Base-by-base conservation (phyloP, 192 early-diverging fungal species). In the Gryganskiella cystojenkinii region DNA sequence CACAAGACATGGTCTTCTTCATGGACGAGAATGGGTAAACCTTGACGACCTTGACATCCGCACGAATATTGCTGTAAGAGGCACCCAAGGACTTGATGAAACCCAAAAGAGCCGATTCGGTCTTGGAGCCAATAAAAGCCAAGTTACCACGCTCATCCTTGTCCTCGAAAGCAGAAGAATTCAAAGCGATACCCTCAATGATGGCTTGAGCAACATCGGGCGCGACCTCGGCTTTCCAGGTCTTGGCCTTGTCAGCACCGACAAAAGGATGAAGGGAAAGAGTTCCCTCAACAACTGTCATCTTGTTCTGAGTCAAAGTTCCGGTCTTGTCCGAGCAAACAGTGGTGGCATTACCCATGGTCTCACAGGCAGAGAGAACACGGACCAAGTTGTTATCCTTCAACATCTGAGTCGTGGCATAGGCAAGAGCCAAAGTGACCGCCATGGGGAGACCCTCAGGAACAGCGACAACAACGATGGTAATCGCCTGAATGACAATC, bases 321-420 rank as follows among this genome's bases (percentile, higher is more conserved):
- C 94, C 94, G 10, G 94, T 95, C 80, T 95, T 95, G 79, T 95
- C 93, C 1, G 92, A 93, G 82, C 92, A 95, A 8, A 95, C 88
- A 31, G 91, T 85, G 0, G 92, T 94, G 14, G 90, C 92, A 45
- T 90, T 90, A 49, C 94, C 94, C 90, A 95, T 92, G 17, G 91
- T 93, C 82, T 94, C 95, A 68, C 89, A 93, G 13, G 90, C 90
- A 19, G 94, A 85, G 54, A 95, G 87, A 37, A 90, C 86, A 70
- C 93, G 88, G 42, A 95, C 93, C 59, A 95, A 83, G 81, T 92
- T 92, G 61, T 91, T 91, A 73, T 94, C 91, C 63, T 87, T 84
- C 46, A 94, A 84, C 92, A 96, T 95, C 81, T 90, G 84, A 47
- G 89, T 91, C 4, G 91, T 93, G 10, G 92, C 95, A 62, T 91